These are phyloP conservation scores for Fusarium bulbicola DNA, from an alignment of 2,329 filamentous ascomycete genomes.

Conservation along the genomic window DNA sequence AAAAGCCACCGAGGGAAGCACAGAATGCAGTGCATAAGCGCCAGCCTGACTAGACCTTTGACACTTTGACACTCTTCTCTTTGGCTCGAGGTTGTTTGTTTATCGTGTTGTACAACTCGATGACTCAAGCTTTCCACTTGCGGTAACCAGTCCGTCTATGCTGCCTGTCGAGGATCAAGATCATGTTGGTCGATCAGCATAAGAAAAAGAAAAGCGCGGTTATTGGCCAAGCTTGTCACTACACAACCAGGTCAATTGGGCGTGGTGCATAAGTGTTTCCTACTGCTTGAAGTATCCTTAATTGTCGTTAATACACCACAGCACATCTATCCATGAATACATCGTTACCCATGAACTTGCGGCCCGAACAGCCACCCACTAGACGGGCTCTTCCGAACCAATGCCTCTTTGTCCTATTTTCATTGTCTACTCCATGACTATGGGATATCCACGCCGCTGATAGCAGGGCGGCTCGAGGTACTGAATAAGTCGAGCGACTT, in stretches of 20 bases:
- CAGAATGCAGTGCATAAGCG: slow-evolving; percentile 40
- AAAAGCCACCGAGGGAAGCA: slow-evolving; percentile 3
- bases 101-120: slow-evolving; percentile 10
- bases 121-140: slow-evolving; percentile 23
- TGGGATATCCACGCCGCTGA: neutral
- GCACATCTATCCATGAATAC: neutral
- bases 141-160: slow-evolving; percentile 18
- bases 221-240: slow-evolving; percentile 23
- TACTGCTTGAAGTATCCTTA: neutral
- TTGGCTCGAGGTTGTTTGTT: slow-evolving; percentile 33
- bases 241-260: slow-evolving; percentile 5
- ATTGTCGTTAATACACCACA: neutral
- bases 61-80: neutral
- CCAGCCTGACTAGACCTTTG: slow-evolving; percentile 27
- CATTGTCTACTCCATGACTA: neutral
- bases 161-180: slow-evolving; percentile 23
- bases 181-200: slow-evolving; percentile 24
- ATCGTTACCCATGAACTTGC: neutral
- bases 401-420: neutral
- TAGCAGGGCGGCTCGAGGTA: neutral
- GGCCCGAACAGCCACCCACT: neutral
- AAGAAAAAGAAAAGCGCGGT: slow-evolving; percentile 24
- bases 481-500: slow-evolving; percentile 5
- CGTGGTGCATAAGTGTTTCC: slow-evolving; percentile 18
- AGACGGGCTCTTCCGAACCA: neutral